A percentile compares a stretch with the other conserved stretches of the same genome.
Evolutionary conservation across 306 rosid species (phyloP).

Genomic region (Dalbergia oliveri): DNA sequence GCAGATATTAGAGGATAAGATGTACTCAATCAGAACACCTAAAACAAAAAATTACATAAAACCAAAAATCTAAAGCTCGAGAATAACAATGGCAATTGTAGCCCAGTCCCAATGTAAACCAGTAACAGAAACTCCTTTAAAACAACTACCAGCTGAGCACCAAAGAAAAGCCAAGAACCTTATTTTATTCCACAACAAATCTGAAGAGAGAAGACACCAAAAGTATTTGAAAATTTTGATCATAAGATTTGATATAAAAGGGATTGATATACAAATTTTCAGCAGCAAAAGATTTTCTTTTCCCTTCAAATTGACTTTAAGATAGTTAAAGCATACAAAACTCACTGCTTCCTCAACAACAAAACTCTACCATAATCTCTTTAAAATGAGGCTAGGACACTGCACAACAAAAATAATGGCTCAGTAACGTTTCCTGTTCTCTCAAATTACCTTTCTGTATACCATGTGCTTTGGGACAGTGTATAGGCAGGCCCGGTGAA

Average conservation of each 20-base stretch:
- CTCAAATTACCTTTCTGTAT: conserved; percentile 64
- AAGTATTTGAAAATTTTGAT: not conserved
- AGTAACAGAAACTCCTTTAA: not conserved
- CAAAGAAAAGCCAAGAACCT: not conserved
- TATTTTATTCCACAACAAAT: not conserved
- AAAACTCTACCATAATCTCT: conserved; percentile 2
- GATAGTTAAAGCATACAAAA: conserved; percentile 2
- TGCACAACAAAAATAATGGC: conserved; percentile 35
- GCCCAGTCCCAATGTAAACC: not conserved
- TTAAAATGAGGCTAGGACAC: conserved; percentile 15
- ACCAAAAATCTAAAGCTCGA: not conserved
- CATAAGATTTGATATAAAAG: not conserved
- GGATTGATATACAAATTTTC: conserved; percentile 3
- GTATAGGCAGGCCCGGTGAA: conserved; percentile 82
- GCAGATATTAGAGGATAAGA: not conserved
- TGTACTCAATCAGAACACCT: no score
- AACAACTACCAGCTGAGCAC: not conserved
- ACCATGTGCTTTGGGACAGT: conserved; percentile 86
- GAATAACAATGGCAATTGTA: not conserved
- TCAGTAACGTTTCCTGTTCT: conserved; percentile 35
- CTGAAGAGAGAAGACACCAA: not conserved
- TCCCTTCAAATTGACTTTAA: not conserved
- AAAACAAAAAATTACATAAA: no score
- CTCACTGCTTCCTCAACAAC: conserved; percentile 16
- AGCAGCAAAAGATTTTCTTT: not conserved